Conservation (phyloP, 2,329 filamentous ascomycete genomes). For the Hymenoscyphus scutula region DNA sequence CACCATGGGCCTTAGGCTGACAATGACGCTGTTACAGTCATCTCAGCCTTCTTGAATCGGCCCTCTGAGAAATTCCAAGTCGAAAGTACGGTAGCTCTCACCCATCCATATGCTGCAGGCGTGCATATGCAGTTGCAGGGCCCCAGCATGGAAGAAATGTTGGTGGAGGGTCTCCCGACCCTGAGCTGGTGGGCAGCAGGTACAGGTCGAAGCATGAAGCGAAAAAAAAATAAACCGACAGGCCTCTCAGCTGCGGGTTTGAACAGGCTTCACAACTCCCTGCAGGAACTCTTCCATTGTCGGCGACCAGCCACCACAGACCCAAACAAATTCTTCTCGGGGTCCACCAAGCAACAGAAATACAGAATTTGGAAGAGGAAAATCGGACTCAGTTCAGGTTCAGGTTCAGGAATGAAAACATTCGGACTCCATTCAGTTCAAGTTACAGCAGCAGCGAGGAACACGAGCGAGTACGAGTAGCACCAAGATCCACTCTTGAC, state of each 20-base stretch:
- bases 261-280: neutral
- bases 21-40: conserved; percentile 11
- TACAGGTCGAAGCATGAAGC: too few species aligned
- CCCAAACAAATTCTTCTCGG: neutral
- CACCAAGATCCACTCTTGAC: neutral
- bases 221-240: neutral
- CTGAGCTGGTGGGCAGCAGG: conserved; percentile 1
- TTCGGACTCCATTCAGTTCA: neutral
- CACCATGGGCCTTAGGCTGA: conserved; percentile 10
- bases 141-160: neutral
- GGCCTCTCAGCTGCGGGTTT: neutral
- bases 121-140: neutral
- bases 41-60: conserved; percentile 4
- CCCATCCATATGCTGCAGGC: neutral
- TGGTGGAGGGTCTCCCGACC: neutral
- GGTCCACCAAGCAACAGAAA: neutral
- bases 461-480: conserved; percentile 1
- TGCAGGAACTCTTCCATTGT: neutral
- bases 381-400: neutral
- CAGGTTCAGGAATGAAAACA: neutral
- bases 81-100: too few species aligned
- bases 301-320: neutral
- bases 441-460: neutral
- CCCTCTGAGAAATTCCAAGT: neutral
- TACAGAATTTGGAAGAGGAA: neutral